These are phyloP conservation scores for Plasmodium billcollinsi DNA, from an alignment of 169 alveolate species.

Conservation along the genomic window DNA sequence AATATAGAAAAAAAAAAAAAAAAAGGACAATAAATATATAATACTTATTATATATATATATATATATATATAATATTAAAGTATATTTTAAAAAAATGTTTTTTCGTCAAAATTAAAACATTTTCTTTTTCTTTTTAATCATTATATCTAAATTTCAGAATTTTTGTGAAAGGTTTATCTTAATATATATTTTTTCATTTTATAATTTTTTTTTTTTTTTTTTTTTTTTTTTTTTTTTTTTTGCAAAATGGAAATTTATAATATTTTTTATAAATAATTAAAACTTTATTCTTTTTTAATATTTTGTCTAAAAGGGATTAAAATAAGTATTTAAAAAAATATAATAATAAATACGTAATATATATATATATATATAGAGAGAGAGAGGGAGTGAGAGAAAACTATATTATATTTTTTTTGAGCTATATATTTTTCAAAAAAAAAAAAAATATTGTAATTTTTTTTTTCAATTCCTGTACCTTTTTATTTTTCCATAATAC, in stretches of 20 bases:
- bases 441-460: too few relatives aligned
- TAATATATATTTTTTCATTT: background rate
- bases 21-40: constrained; percentile 7
- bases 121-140: constrained; percentile 31
- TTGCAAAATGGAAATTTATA: background rate
- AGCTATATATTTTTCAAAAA: too few relatives aligned
- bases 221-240: constrained; percentile 3
- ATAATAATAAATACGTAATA: background rate
- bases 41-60: too few relatives aligned
- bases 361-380: background rate
- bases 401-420: background rate
- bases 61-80: background rate
- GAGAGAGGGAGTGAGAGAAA: background rate
- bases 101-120: constrained; percentile 53
- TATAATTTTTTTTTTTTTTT: constrained; percentile 11
- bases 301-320: background rate
- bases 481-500: too few relatives aligned
- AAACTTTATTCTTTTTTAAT: too few relatives aligned
- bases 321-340: background rate
- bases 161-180: constrained; percentile 3
- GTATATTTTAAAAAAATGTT: constrained; percentile 12
- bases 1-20: background rate
- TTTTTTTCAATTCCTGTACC: too few relatives aligned
- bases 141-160: background rate
- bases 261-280: background rate